Percentiles rank a stretch among this genome's conserved stretches.
phyloP scores from a whole-genome alignment of 225 moss, liverwort and hornwort genomes.

The Physcomitrellopsis africana region DNA sequence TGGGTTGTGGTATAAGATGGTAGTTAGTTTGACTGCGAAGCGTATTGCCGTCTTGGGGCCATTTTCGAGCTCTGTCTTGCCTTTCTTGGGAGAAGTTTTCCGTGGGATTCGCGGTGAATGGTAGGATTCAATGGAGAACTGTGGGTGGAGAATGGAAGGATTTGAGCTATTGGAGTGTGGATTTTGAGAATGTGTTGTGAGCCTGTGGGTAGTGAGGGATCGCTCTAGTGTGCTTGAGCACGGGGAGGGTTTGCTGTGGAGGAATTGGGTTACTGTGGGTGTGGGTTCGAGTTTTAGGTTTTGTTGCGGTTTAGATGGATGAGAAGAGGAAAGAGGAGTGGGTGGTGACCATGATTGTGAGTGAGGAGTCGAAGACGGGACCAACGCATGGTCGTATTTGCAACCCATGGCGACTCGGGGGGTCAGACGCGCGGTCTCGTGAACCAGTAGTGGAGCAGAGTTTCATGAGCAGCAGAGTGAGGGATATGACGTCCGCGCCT shows the following conservation, averaged over 20 bases:
- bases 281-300: conserved; percentile 23
- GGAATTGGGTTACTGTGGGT: not conserved
- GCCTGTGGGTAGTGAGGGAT: not conserved
- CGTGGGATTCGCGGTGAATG: not conserved
- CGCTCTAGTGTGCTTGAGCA: not conserved
- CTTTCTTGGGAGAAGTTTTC: no score
- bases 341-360: conserved; percentile 30
- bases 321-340: conserved; percentile 2
- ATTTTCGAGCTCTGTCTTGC: no score
- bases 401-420: conserved; percentile 26
- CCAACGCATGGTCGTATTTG: conserved; percentile 33
- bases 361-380: conserved; percentile 39
- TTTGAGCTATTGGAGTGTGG: not conserved
- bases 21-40: no score
- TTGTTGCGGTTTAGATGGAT: conserved; percentile 20
- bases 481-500: conserved; percentile 23
- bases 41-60: no score
- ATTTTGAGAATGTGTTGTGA: conserved; percentile 11
- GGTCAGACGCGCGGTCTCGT: conserved; percentile 22
- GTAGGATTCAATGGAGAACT: not conserved
- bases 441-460: conserved; percentile 24
- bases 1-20: no score
- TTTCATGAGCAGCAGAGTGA: conserved; percentile 7
- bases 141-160: not conserved
- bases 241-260: not conserved